A percentile compares a stretch with the other conserved stretches of the same genome.
Conservation (phyloP, 306 rosid genomes). For the Hylodesmum podocarpum region DNA sequence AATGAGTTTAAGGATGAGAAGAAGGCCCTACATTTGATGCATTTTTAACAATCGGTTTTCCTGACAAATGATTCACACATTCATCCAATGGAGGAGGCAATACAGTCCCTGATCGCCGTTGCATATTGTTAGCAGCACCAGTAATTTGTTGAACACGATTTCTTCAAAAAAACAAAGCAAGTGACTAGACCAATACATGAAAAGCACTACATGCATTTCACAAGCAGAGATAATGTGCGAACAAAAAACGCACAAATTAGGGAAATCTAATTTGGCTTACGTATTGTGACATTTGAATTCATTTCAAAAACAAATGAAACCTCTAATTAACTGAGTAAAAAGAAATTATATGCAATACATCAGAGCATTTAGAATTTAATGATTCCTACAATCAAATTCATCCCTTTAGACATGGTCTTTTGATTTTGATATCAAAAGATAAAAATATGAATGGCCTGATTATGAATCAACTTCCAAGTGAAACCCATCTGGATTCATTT, state of each 20-base stretch:
- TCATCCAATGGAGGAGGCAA: conserved; percentile 90
- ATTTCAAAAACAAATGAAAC: neutral
- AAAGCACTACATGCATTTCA: conserved; percentile 1
- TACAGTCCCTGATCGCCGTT: conserved; percentile 68
- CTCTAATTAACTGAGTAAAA: neutral
- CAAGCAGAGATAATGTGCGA: neutral
- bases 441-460: neutral
- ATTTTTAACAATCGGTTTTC: conserved; percentile 56
- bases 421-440: neutral
- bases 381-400: neutral
- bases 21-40: conserved; percentile 62
- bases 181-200: conserved; percentile 37
- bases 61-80: conserved; percentile 46
- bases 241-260: neutral
- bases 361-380: neutral
- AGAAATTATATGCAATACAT: neutral
- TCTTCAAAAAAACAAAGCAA: conserved; percentile 57
- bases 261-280: neutral
- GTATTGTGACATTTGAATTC: neutral
- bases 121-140: conserved; percentile 66
- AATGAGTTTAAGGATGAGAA: neutral
- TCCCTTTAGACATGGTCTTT: neutral
- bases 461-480: neutral
- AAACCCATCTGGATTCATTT: too few relatives aligned
- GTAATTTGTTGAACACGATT: conserved; percentile 84